Conservation (phyloP, 1,139 yeast genomes). For the Suhomyces kunorum region DNA sequence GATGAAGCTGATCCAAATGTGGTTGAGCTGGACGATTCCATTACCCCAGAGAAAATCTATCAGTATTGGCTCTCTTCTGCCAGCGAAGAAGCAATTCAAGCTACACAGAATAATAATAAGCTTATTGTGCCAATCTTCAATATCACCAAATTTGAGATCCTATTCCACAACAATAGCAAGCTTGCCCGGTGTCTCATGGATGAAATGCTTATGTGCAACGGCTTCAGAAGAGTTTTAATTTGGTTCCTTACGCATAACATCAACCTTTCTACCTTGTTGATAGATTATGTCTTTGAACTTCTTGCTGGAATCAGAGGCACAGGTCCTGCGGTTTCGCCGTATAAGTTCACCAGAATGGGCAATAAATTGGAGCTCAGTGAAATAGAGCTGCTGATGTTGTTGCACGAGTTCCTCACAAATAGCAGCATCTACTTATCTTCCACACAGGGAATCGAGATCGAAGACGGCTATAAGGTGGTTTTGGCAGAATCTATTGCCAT, state of each 20-base stretch:
- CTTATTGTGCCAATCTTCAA: slow-evolving; percentile 44
- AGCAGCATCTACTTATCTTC: slow-evolving; percentile 53
- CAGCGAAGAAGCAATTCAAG: slow-evolving; percentile 26
- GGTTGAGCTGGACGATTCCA: slow-evolving; percentile 18
- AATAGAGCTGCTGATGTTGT: slow-evolving; percentile 62
- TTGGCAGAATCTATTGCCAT: slow-evolving; percentile 46
- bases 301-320: slow-evolving; percentile 56
- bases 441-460: slow-evolving; percentile 36
- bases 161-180: slow-evolving; percentile 38
- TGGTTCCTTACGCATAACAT: slow-evolving; percentile 67
- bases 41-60: slow-evolving; percentile 54
- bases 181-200: slow-evolving; percentile 59
- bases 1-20: slow-evolving; percentile 23
- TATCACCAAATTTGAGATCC: slow-evolving; percentile 39
- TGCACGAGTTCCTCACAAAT: slow-evolving; percentile 66
- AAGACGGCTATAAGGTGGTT: slow-evolving; percentile 36
- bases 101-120: slow-evolving; percentile 31
- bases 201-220: slow-evolving; percentile 67
- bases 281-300: slow-evolving; percentile 62
- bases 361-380: slow-evolving; percentile 47
- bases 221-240: slow-evolving; percentile 60
- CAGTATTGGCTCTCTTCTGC: slow-evolving; percentile 43
- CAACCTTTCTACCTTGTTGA: slow-evolving; percentile 50
- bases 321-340: slow-evolving; percentile 28
- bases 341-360: slow-evolving; percentile 58